These are phyloP conservation scores for Phaeodactylum tricornutum DNA, from an alignment of 108 stramenopile species.

Conservation along the genomic window DNA sequence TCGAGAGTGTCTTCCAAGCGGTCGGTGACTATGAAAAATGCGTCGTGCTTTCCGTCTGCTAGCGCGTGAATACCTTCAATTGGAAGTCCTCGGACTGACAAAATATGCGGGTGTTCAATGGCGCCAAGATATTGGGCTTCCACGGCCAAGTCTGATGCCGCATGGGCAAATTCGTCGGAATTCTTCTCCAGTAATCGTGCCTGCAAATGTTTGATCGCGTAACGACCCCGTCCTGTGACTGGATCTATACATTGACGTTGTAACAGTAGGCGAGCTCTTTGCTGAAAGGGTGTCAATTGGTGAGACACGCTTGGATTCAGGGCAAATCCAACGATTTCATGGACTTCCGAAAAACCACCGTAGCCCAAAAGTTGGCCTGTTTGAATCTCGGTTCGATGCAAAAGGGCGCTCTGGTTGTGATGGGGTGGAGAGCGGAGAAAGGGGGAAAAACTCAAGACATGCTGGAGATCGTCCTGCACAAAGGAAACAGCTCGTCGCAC, in stretches of 20 bases:
- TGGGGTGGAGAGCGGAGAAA: neutral
- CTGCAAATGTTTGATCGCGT: slow-evolving; percentile 54
- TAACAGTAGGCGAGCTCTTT: slow-evolving; percentile 8
- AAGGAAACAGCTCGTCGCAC: neutral
- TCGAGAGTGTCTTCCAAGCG: slow-evolving; percentile 39
- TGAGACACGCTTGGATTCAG: neutral
- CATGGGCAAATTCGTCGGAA: slow-evolving; percentile 36
- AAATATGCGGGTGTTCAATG: slow-evolving; percentile 63
- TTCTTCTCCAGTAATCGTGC: slow-evolving; percentile 12
- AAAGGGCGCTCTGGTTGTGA: slow-evolving; percentile 3
- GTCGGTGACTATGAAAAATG: slow-evolving; percentile 59
- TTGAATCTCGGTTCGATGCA: slow-evolving; percentile 27
- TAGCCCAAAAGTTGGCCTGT: slow-evolving; percentile 26
- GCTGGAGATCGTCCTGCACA: slow-evolving; percentile 1
- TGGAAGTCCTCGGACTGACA: slow-evolving; percentile 55
- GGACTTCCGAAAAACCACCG: slow-evolving; percentile 54
- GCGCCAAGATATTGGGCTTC: slow-evolving; percentile 63
- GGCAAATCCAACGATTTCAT: slow-evolving; percentile 20
- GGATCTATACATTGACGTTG: slow-evolving; percentile 1
- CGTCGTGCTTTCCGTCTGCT: slow-evolving; percentile 11
- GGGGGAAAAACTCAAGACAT: neutral
- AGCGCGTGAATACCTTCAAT: slow-evolving; percentile 29
- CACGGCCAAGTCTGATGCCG: slow-evolving; percentile 57
- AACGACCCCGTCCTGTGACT: slow-evolving; percentile 9
- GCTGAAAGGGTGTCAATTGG: slow-evolving; percentile 1